Base-by-base conservation (phyloP, 202 grass and related monocot genomes). In the Sporobolus alterniflorus region DNA sequence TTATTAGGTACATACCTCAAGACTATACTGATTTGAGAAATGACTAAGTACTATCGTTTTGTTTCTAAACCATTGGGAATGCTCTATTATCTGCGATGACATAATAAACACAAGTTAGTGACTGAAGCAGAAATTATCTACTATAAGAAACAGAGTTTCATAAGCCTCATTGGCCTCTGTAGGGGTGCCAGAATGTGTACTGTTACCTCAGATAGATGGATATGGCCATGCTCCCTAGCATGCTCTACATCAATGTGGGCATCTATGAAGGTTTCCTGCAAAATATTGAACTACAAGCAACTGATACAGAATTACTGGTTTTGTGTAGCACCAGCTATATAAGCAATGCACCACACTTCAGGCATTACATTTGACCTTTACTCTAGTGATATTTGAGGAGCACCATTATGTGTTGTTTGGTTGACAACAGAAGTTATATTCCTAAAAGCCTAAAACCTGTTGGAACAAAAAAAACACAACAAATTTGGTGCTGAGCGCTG, bases 261-360 rank as follows among this genome's bases (percentile, higher is more conserved):
- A 81, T 96, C 96, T 48, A 99, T 88, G 74, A 99, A 99, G 26
- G 96, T 99, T 56, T 93, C 93, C 93, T 99, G 87, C 40, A 82
- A 83, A 84, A 73, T 83, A 25, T 66, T n/a, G 21, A 81, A 84
- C 34, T 57, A 55, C 76, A 55, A 22, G 18, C 21, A 55, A 68
- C 1, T 9, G 68, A 75, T 69, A 29, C 32, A 28, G 42, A 11
- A 55, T 2, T 20, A 17, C 26, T 36, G 15, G 15, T 47, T 79
- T 72, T 34, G 5, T 31, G 12, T 62, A 31, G 57, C 57, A 29
- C 29, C 31, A 14, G 57, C 0, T 61, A 71, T 36, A 71, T 41
- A 79, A 67, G 72, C 34, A 57, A 68, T 3, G 13, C n/a, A 33
- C 14, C 13, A 60, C 31, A 46, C 16, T 47, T 29, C 46, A 66